phyloP scores from a whole-genome alignment of 164 flowering plant genomes.

The Taxillus chinensis region DNA sequence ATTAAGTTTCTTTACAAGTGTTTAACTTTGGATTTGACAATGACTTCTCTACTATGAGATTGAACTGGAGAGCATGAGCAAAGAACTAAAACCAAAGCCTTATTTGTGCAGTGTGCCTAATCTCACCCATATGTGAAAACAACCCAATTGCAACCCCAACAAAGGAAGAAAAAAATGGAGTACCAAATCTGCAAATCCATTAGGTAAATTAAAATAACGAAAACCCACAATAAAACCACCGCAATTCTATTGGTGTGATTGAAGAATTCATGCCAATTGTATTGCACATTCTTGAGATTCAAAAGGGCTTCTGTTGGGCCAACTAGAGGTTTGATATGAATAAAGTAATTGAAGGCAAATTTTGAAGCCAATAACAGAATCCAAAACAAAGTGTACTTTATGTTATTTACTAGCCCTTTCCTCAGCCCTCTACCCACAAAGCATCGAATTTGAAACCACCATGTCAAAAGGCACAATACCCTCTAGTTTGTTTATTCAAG shows the following conservation, averaged over 20 bases:
- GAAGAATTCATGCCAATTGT: constrained; percentile 82
- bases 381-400: constrained; percentile 78
- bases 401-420: constrained; percentile 67
- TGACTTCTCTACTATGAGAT: constrained; percentile 78
- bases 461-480: constrained; percentile 51
- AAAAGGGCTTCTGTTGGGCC: constrained; percentile 57
- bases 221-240: constrained; percentile 61
- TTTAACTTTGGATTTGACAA: constrained; percentile 22
- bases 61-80: constrained; percentile 86
- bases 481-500: constrained; percentile 62
- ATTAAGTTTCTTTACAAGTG: constrained; percentile 47
- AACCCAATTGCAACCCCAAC: constrained; percentile 66
- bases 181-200: constrained; percentile 94
- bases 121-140: constrained; percentile 87
- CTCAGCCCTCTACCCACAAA: constrained; percentile 87
- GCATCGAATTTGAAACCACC: constrained; percentile 84
- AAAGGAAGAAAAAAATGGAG: constrained; percentile 58
- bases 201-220: constrained; percentile 69
- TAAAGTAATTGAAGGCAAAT: constrained; percentile 69
- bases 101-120: constrained; percentile 62
- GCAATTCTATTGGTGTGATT: constrained; percentile 41
- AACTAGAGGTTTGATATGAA: constrained; percentile 78
- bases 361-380: constrained; percentile 50
- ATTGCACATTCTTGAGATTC: constrained; percentile 12
- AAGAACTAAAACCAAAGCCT: constrained; percentile 92